Base-by-base conservation (phyloP, 228 moss, liverwort and hornwort genomes). In the Sphagnum magellanicum region DNA sequence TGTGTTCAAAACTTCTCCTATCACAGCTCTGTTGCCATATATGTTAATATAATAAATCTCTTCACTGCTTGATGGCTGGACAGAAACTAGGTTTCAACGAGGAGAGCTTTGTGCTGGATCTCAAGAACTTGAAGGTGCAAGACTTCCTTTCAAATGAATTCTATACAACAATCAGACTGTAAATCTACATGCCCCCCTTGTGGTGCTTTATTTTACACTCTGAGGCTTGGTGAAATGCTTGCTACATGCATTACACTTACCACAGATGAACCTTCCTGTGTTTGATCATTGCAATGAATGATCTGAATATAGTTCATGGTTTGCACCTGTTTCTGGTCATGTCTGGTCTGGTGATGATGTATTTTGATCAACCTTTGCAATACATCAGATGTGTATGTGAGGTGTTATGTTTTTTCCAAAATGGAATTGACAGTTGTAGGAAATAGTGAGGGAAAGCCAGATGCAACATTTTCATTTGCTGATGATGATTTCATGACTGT, bases 381-480 rank as follows among this genome's bases (percentile, higher is more conserved):
- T 50, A 8, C 12, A 50, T 10, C 48, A 48, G 67, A 12, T 6
- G 11, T 13, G 0, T 58, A 32, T 32, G 32, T 32, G 32, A 32
- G 32, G 32, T 32, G 2, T 32, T 32, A 32, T 1, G 32, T 32
- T 32, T 10, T 70, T 55, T 9, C 59, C 10, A 57, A 8, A 16
- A 1, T 60, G 6, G 16, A 8, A 15, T 71, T 51, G 60, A 70
- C n/a, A 49, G 10, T 58, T 69, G 65, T 62, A 94, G 94, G 95
- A 73, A 76, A 83, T 50, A 76, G 78, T 49, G 85, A 90, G 60
- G 87, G 86, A 66, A 93, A 98, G 79, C 76, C 93, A 68, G 93
- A 98, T 76, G 93, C 97, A 65, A 86, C 90, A 14, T 98, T 98
- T 79, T 87, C 85, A 53, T 98, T 98, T 68, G 87, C 73, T 12